Percentiles rank a stretch among this genome's conserved stretches.
These are phyloP conservation scores for Monosporascus sp. DNA, from an alignment of 2,329 filamentous ascomycete species.

Conservation along the genomic window DNA sequence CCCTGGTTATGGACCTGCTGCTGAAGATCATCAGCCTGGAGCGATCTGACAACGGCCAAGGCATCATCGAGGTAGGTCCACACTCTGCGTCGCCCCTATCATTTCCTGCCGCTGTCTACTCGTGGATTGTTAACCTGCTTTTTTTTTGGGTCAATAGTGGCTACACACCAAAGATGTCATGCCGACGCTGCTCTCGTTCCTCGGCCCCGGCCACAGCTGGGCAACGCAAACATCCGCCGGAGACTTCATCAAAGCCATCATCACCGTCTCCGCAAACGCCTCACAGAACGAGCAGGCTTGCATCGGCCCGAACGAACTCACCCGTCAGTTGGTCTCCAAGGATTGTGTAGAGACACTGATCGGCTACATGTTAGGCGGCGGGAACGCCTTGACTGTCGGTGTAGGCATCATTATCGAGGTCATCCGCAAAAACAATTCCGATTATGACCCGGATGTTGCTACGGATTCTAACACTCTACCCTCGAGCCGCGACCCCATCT, in stretches of 20 bases:
- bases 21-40: constrained; percentile 96
- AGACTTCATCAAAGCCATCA: constrained; percentile 97
- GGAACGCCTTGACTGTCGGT: constrained; percentile 90
- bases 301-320: constrained; percentile 95
- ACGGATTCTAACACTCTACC: constrained; percentile 73
- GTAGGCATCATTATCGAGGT: constrained; percentile 98
- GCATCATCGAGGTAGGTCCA: constrained; percentile 77
- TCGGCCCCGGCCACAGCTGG: constrained; percentile 77
- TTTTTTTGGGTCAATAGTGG: constrained; percentile 60
- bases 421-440: constrained; percentile 98
- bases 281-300: constrained; percentile 98
- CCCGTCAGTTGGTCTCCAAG: constrained; percentile 85
- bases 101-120: background rate
- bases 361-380: constrained; percentile 83
- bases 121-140: constrained; percentile 12
- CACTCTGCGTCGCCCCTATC: background rate
- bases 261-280: constrained; percentile 96
- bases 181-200: constrained; percentile 77
- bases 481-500: constrained; percentile 87
- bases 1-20: constrained; percentile 96
- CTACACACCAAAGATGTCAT: constrained; percentile 85
- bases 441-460: constrained; percentile 91
- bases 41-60: constrained; percentile 83
- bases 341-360: constrained; percentile 81
- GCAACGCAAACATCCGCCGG: constrained; percentile 94